A percentile compares a stretch with the other conserved stretches of the same genome.
Evolutionary conservation across 192 early-diverging fungal species (phyloP).

Genomic region (Geranomyces variabilis): DNA sequence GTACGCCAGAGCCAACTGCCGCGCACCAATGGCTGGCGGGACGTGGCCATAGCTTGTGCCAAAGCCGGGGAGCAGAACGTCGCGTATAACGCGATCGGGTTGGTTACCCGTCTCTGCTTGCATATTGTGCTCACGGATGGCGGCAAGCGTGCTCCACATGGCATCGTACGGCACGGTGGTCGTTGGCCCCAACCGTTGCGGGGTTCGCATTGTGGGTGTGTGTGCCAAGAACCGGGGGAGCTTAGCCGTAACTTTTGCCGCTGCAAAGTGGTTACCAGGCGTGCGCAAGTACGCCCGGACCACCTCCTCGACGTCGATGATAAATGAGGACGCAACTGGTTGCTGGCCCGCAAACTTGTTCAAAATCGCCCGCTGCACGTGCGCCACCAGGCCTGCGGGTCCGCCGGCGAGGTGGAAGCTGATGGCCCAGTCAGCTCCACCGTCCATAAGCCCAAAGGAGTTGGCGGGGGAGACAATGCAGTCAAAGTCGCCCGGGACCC

Average conservation of each 20-base stretch:
- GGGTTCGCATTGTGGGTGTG: too few relatives aligned
- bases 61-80: too few relatives aligned
- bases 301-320: constrained; percentile 1
- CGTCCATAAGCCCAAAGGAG: constrained; percentile 12
- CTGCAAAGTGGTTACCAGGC: neutral
- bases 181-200: too few relatives aligned
- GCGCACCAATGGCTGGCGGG: too few relatives aligned
- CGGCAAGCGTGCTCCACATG: too few relatives aligned
- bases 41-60: too few relatives aligned
- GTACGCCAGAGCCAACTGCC: too few relatives aligned
- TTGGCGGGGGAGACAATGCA: constrained; percentile 10
- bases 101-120: too few relatives aligned
- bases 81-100: too few relatives aligned
- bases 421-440: constrained; percentile 2
- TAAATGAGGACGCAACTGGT: neutral
- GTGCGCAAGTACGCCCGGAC: neutral
- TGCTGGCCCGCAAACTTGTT: constrained; percentile 10
- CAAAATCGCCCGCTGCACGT: neutral
- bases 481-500: neutral
- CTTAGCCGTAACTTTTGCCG: neutral
- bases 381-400: neutral
- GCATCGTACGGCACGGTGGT: too few relatives aligned
- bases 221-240: neutral
- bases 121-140: too few relatives aligned
- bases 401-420: constrained; percentile 1